Evolutionary conservation across 805 yeast genomes (phyloP).

Genomic region (Blastobotrys attinorum): DNA sequence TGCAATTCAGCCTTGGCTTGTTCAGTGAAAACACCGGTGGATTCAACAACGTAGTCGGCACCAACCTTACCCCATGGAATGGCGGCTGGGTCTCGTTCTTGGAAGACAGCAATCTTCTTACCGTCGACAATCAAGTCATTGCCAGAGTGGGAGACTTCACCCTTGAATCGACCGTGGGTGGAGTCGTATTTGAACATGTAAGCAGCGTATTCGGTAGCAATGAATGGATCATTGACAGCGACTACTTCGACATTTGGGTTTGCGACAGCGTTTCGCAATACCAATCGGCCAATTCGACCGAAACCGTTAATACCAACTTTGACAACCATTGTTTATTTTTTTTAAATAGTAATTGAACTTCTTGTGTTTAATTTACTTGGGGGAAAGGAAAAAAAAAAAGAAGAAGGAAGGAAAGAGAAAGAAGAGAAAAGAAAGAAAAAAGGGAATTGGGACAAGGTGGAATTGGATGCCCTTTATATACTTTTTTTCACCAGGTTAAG

Average conservation of each 20-base stretch:
- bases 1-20: constrained; percentile 75
- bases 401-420: background rate
- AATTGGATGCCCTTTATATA: background rate
- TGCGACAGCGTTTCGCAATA: constrained; percentile 66
- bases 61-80: constrained; percentile 84
- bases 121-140: constrained; percentile 62
- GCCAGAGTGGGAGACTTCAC: constrained; percentile 56
- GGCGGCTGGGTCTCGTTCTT: constrained; percentile 76
- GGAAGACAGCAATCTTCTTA: constrained; percentile 54
- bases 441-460: background rate
- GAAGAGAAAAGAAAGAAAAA: background rate
- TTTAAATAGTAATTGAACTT: background rate
- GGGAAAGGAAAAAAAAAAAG: background rate
- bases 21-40: constrained; percentile 91
- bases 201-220: constrained; percentile 83
- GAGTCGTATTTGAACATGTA: constrained; percentile 95
- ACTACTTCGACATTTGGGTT: constrained; percentile 74
- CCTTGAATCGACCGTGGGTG: constrained; percentile 80
- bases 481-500: background rate
- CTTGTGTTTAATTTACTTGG: background rate
- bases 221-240: constrained; percentile 89
- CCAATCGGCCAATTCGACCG: constrained; percentile 92
- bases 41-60: constrained; percentile 83
- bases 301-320: constrained; percentile 88
- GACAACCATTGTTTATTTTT: constrained; percentile 24